A percentile compares a stretch with the other conserved stretches of the same genome.
These are phyloP conservation scores for Cucurbitaria berberidis DNA, from an alignment of 2,329 filamentous ascomycete genomes.

Conservation along the genomic window DNA sequence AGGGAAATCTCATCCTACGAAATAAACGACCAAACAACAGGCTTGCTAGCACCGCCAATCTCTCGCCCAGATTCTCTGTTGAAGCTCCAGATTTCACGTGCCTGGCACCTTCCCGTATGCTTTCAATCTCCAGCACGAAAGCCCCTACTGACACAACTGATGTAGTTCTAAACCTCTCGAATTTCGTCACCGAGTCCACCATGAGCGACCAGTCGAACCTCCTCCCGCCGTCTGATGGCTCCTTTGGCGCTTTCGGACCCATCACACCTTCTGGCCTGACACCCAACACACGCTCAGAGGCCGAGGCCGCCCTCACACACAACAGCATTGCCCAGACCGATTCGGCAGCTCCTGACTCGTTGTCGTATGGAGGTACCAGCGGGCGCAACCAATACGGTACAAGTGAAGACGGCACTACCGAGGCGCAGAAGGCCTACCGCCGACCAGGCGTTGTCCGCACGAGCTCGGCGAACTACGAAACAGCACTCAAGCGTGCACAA, in stretches of 20 bases:
- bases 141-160: not conserved
- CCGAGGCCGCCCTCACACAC: slow-evolving; percentile 40
- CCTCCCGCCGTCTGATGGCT: slow-evolving; percentile 26
- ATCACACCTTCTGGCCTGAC: slow-evolving; percentile 44
- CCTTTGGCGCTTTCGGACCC: slow-evolving; percentile 21
- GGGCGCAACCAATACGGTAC: slow-evolving; percentile 1
- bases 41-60: not conserved
- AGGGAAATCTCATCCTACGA: not conserved
- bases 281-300: slow-evolving; percentile 44
- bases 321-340: slow-evolving; percentile 44
- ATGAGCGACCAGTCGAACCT: slow-evolving; percentile 28
- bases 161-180: not conserved
- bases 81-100: not conserved
- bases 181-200: slow-evolving; percentile 1
- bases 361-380: slow-evolving; percentile 5
- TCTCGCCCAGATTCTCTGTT: not conserved
- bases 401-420: slow-evolving; percentile 13
- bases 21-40: not conserved
- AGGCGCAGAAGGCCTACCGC: slow-evolving; percentile 39
- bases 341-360: slow-evolving; percentile 41
- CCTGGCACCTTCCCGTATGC: not conserved
- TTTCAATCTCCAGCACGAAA: not conserved
- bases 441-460: slow-evolving; percentile 32
- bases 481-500: slow-evolving; percentile 29
- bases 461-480: slow-evolving; percentile 42